Percentiles rank a stretch among this genome's conserved stretches.
Evolutionary conservation across 108 stramenopile species (phyloP).

Genomic region (Nitzschia inconspicua): DNA sequence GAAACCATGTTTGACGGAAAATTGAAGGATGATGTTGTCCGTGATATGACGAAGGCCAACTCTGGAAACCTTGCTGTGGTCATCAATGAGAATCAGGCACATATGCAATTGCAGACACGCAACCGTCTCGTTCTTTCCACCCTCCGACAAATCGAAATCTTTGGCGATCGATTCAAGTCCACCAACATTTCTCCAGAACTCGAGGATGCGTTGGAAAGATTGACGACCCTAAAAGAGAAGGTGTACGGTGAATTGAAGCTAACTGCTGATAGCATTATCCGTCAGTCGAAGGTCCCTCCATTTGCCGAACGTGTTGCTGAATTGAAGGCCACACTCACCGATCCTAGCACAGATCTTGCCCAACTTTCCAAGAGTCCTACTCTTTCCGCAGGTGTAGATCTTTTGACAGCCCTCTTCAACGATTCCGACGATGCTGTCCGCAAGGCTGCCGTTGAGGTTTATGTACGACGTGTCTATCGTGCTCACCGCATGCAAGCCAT

Average conservation of each 20-base stretch:
- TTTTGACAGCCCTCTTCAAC: constrained; percentile 84
- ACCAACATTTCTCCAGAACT: constrained; percentile 52
- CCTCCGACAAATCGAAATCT: constrained; percentile 75
- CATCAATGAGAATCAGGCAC: constrained; percentile 77
- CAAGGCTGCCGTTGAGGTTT: constrained; percentile 77
- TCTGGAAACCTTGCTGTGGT: constrained; percentile 69
- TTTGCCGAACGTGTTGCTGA: constrained; percentile 81
- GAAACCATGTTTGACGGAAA: constrained; percentile 82
- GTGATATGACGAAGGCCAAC: constrained; percentile 85
- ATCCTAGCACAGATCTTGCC: constrained; percentile 54
- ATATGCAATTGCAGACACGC: constrained; percentile 58
- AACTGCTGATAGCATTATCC: constrained; percentile 71
- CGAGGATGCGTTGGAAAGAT: constrained; percentile 44
- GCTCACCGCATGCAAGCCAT: constrained; percentile 81
- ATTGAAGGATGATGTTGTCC: constrained; percentile 85
- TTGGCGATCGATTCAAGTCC: constrained; percentile 63
- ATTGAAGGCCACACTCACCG: constrained; percentile 67
- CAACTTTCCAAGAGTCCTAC: constrained; percentile 67
- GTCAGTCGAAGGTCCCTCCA: constrained; percentile 71
- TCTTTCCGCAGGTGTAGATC: constrained; percentile 92
- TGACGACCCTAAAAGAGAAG: constrained; percentile 68
- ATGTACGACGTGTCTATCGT: constrained; percentile 94
- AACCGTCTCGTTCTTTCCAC: constrained; percentile 59
- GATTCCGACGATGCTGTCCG: constrained; percentile 72
- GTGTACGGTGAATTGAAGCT: constrained; percentile 85